phyloP scores from a whole-genome alignment of 306 rosid species.

The Castanea sativa region DNA sequence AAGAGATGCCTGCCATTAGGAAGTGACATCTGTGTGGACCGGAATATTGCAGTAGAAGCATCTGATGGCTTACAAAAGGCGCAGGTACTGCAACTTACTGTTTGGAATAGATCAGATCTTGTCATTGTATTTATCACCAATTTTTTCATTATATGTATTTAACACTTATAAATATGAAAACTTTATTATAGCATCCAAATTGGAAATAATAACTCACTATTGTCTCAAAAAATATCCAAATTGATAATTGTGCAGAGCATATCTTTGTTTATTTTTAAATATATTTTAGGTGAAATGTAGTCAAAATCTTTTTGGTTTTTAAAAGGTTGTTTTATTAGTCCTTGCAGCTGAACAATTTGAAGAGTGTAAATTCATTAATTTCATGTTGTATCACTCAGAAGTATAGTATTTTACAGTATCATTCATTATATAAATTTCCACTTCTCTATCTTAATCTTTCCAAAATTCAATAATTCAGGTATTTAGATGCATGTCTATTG shows the following conservation, averaged over 20 bases:
- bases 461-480: background rate
- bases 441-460: background rate
- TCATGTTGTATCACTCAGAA: background rate
- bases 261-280: background rate
- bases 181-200: background rate
- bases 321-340: background rate
- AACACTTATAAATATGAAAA: background rate
- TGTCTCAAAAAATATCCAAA: background rate
- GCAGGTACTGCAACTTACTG: conserved; percentile 49
- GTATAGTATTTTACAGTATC: background rate
- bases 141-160: background rate
- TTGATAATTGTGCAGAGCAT: background rate
- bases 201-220: background rate
- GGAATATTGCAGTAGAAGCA: conserved; percentile 82
- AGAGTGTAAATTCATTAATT: background rate
- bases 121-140: background rate
- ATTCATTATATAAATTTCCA: background rate
- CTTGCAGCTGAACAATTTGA: background rate
- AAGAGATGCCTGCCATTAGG: conserved; percentile 82
- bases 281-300: background rate
- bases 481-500: background rate
- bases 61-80: conserved; percentile 92
- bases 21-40: conserved; percentile 72
- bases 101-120: background rate
- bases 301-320: background rate